These are phyloP conservation scores for Epichloe coenophiala DNA, from an alignment of 2,329 filamentous ascomycete genomes.

Conservation along the genomic window DNA sequence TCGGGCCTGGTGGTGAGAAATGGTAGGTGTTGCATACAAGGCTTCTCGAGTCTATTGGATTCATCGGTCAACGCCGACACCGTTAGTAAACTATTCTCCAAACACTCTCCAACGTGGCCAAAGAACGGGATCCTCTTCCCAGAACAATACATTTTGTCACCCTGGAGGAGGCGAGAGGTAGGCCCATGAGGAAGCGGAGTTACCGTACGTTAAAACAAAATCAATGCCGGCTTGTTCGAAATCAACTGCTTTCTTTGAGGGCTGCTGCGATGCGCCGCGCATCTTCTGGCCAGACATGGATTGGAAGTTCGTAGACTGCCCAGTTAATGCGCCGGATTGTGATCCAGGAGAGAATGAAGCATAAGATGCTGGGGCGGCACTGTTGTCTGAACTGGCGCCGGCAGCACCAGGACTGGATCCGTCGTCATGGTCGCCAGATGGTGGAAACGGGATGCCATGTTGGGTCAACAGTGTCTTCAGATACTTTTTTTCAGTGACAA, in stretches of 20 bases:
- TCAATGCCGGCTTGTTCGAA: slow-evolving; percentile 78
- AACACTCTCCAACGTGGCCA: slow-evolving; percentile 6
- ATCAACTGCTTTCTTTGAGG: slow-evolving; percentile 37
- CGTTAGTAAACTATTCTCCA: slow-evolving; percentile 27
- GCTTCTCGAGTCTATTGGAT: slow-evolving; percentile 65
- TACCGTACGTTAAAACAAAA: slow-evolving; percentile 79
- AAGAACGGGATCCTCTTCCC: slow-evolving; percentile 2
- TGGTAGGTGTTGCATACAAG: slow-evolving; percentile 85
- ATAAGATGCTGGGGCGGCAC: slow-evolving; percentile 39
- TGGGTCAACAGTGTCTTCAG: slow-evolving; percentile 46
- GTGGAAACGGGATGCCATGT: slow-evolving; percentile 31
- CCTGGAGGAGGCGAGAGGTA: slow-evolving; percentile 53
- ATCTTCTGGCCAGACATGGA: slow-evolving; percentile 19
- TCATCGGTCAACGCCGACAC: slow-evolving; percentile 22
- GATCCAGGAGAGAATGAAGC: slow-evolving; percentile 29
- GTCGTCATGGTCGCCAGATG: slow-evolving; percentile 23
- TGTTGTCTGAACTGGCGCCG: slow-evolving; percentile 43
- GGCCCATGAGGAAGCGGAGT: slow-evolving; percentile 41
- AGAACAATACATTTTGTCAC: slow-evolving; percentile 18
- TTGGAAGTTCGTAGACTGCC: slow-evolving; percentile 7
- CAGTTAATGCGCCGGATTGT: slow-evolving; percentile 25
- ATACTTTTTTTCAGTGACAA: slow-evolving; percentile 67
- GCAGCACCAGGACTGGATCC: slow-evolving; percentile 31
- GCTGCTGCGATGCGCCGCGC: slow-evolving; percentile 14
- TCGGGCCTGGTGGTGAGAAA: slow-evolving; percentile 54